Base-by-base conservation (phyloP, 108 stramenopile genomes). In the Skeletonema marinoi region DNA sequence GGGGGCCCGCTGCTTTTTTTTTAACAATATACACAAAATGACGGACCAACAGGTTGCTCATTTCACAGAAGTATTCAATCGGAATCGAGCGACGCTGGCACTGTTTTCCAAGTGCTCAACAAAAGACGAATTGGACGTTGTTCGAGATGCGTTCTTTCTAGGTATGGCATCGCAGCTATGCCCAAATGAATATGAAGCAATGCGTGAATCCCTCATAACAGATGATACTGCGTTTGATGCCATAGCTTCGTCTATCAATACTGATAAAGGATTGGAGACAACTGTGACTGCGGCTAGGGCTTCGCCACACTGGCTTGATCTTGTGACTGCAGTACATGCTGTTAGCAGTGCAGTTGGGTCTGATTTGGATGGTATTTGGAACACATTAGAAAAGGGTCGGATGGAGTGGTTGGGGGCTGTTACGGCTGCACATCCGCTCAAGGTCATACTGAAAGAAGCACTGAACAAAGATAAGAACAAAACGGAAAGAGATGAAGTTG, bases 91-190 rank as follows among this genome's bases (percentile, higher is more conserved):
- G 5, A 86, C 86, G 11, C 81, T 90, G 19, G 85, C 89, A 16
- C 80, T 86, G 0, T 90, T 90, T 71, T 77, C 89, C 19, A 78
- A 84, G n/a, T 90, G 89, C 66, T 31, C 76, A 32, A 71, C 75
- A 25, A 56, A 63, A 32, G 84, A 88, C 35, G 89, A 90, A 66
- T 64, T 90, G 35, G 77, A 82, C 59, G 68, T 86, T 9, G 82
- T 90, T 31, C 79, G 89, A 5, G 89, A 90, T 66, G 84, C 85
- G 4, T 88, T 87, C 61, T 80, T 68, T 70, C 66, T 89, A 6
- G 93, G 89, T 32, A 74, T 95, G 73, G 91, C 91, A 13, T 77
- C 87, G 10, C 90, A 88, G 61, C 73, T 96, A n/a, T 86, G 89
- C 62, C 87, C 89, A 50, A 65, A 75, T 6, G 88, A 92, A 71